phyloP scores from a whole-genome alignment of 345 rosid species.

The Syzygium aromaticum region DNA sequence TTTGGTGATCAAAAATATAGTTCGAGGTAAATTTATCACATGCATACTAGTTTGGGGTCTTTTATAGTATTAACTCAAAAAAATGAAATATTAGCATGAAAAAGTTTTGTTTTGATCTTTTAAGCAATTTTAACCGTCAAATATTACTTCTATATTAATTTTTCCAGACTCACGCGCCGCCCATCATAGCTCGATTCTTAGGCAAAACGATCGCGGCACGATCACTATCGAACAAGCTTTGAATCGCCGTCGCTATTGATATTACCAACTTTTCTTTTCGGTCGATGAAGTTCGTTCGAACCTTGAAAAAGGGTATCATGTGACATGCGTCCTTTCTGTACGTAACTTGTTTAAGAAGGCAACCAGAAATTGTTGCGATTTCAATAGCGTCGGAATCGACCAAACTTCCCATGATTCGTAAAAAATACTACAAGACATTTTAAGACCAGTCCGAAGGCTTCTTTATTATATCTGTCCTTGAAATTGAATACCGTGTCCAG shows the following conservation, averaged over 20 bases:
- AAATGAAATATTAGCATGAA: neutral
- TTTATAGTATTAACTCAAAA: neutral
- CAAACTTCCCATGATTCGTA: fast-evolving
- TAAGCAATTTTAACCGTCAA: neutral
- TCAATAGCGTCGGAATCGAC: neutral
- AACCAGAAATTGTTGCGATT: neutral
- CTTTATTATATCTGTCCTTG: neutral
- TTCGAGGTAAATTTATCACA: no score
- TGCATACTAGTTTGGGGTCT: no score
- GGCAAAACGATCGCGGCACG: neutral
- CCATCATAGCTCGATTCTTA: neutral
- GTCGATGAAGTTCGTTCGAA: neutral
- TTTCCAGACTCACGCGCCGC: no score
- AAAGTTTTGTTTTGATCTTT: neutral
- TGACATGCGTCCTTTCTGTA: neutral
- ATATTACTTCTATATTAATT: no score
- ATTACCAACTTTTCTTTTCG: neutral
- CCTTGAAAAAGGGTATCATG: neutral
- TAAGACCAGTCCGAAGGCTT: neutral
- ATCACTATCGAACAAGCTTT: neutral
- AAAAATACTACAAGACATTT: neutral
- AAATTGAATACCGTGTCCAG: neutral
- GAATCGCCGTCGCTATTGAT: fast-evolving
- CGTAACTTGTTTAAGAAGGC: neutral
- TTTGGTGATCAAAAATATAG: no score